A percentile compares a stretch with the other conserved stretches of the same genome.
Evolutionary conservation across 371 early-diverging fungal genomes (phyloP).

Genomic region (Blakeslea trispora): DNA sequence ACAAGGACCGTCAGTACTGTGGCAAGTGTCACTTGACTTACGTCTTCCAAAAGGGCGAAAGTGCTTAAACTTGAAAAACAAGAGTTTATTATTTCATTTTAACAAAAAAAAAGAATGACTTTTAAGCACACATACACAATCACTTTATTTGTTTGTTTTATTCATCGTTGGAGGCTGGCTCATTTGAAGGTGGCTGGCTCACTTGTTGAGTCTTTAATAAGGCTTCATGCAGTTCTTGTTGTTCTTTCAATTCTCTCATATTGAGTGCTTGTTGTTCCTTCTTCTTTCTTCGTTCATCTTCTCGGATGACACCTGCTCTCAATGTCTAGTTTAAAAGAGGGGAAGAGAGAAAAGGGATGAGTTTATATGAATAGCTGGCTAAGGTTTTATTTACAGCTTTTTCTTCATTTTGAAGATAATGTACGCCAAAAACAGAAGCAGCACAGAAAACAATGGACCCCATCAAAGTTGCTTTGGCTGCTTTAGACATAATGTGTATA

Average conservation of each 20-base stretch:
- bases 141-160: constrained; percentile 1
- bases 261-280: constrained; percentile 43
- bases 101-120: constrained; percentile 4
- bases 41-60: constrained; percentile 50
- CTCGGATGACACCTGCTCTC: constrained; percentile 41
- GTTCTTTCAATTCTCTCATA: constrained; percentile 48
- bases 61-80: constrained; percentile 8
- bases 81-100: background rate
- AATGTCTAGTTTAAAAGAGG: too few species aligned
- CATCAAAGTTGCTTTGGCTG: constrained; percentile 50
- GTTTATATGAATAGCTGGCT: too few species aligned
- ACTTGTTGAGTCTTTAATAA: constrained; percentile 50
- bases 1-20: constrained; percentile 95
- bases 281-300: constrained; percentile 43
- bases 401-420: constrained; percentile 51
- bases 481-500: constrained; percentile 27
- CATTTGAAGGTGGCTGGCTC: constrained; percentile 34
- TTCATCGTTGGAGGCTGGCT: constrained; percentile 38
- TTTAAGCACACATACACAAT: background rate
- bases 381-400: constrained; percentile 36
- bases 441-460: constrained; percentile 45
- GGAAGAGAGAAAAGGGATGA: too few species aligned
- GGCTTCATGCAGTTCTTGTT: constrained; percentile 46
- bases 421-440: constrained; percentile 51
- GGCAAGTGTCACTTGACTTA: constrained; percentile 67